Evolutionary conservation across 441 rosid genomes (phyloP), one percentile per base, ranked within the genome.

Genomic region (Jatropha podagrica): DNA sequence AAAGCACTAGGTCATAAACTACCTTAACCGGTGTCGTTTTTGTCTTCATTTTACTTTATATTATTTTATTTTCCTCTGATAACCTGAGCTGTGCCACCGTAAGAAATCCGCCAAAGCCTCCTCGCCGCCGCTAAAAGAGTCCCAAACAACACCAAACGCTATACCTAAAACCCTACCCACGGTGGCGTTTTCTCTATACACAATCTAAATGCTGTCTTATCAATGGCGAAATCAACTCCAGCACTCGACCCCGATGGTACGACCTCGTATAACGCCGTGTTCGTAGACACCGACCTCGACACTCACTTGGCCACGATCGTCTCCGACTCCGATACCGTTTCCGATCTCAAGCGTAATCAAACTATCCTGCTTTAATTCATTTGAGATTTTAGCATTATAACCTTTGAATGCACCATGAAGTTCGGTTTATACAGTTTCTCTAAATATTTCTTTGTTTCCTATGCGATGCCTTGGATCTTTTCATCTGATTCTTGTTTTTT

Each of bases 231-330:
- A 7, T 55, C 76, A 62, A 48, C 11, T 59, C 71, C 76, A 32
- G 60, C 65, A 15, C 51, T 80, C 69, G 84, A 72, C 64, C 68
- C 78, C 62, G 81, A 62, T 40, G 81, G 58, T 11, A 7, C 75
- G 32, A 44, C 77, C 2, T 18, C 73, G 23, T 55, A 41, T 60
- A 51, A 66, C 18, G 63, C 85, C 2, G 85, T 88, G 67, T 88
- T 87, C 80, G 68, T 90, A 0, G 88, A 87, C 80, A 88, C 92
- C 70, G 83, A 56, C 83, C 84, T 90, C 69, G 82, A 76, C 13
- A 90, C 92, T 55, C 88, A 88, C 83, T 81, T 88, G 41, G 89
- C 84, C 46, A 13, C 84, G 76, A 54, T 65, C 68, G 85, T 90
- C 81, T 80, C 92, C 71, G 69, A 58, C 51, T 65, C 85, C 67